Evolutionary conservation across 2,329 filamentous ascomycete species (phyloP).

Genomic region (Cladophialophora chaetospira): DNA sequence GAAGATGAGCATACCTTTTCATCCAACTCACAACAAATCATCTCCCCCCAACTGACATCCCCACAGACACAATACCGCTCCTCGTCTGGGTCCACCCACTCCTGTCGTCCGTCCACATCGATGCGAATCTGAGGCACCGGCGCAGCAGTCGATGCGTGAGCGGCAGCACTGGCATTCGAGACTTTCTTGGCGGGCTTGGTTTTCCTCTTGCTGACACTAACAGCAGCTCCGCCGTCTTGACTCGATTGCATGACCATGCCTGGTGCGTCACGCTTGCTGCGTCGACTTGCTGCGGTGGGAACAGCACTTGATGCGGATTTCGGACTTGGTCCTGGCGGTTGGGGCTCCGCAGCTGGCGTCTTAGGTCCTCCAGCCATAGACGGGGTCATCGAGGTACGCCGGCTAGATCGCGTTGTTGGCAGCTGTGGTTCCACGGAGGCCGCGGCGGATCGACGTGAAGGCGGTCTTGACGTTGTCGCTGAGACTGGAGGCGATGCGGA

Average conservation of each 20-base stretch:
- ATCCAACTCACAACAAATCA: slow-evolving; percentile 67
- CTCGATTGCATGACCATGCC: slow-evolving; percentile 58
- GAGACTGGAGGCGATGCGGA: slow-evolving; percentile 32
- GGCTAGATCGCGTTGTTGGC: slow-evolving; percentile 18
- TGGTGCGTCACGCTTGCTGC: slow-evolving; percentile 61
- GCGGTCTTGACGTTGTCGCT: slow-evolving; percentile 32
- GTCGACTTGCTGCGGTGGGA: slow-evolving; percentile 44
- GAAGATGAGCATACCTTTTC: slow-evolving; percentile 46
- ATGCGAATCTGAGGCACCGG: slow-evolving; percentile 41
- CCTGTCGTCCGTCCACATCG: slow-evolving; percentile 51
- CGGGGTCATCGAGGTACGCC: slow-evolving; percentile 27
- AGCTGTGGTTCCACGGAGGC: slow-evolving; percentile 28
- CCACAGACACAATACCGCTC: slow-evolving; percentile 66
- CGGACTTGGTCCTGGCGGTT: slow-evolving; percentile 37
- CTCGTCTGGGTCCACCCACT: slow-evolving; percentile 62
- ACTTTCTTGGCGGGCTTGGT: slow-evolving; percentile 51
- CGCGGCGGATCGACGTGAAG: slow-evolving; percentile 32
- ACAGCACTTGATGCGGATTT: slow-evolving; percentile 32
- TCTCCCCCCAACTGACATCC: slow-evolving; percentile 65
- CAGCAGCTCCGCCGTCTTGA: slow-evolving; percentile 62
- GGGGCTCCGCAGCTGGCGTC: slow-evolving; percentile 43
- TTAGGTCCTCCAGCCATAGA: slow-evolving; percentile 33
- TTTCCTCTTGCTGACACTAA: slow-evolving; percentile 62
- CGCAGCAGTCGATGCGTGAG: slow-evolving; percentile 36
- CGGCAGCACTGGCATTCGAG: slow-evolving; percentile 42